These are phyloP conservation scores for Fistulinella cinereoalba DNA, from an alignment of 1,284 basidiomycete genomes.

Conservation along the genomic window DNA sequence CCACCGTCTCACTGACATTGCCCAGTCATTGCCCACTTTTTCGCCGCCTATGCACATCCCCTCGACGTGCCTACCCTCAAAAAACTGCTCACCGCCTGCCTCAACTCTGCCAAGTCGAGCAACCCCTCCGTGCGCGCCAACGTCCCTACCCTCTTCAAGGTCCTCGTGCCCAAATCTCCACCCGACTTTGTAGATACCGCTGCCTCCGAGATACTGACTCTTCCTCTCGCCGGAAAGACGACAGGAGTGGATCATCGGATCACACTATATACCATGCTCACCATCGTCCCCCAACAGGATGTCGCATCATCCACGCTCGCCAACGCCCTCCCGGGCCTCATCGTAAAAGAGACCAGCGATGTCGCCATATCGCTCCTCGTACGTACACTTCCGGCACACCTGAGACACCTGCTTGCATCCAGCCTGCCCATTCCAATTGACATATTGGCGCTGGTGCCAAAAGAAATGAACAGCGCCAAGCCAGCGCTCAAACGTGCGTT, in stretches of 20 bases:
- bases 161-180: constrained; percentile 40
- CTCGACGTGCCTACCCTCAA: constrained; percentile 56
- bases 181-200: constrained; percentile 41
- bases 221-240: constrained; percentile 82
- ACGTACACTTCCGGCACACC: constrained; percentile 55
- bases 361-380: constrained; percentile 55
- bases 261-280: constrained; percentile 76
- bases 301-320: constrained; percentile 54
- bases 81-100: constrained; percentile 60
- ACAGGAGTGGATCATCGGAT: constrained; percentile 84
- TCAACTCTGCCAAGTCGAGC: constrained; percentile 77
- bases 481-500: constrained; percentile 51
- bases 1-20: constrained; percentile 4
- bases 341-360: constrained; percentile 81
- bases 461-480: constrained; percentile 66
- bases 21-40: constrained; percentile 54
- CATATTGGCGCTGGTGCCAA: constrained; percentile 50
- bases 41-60: constrained; percentile 53
- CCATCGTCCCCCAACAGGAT: constrained; percentile 49
- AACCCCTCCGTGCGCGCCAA: constrained; percentile 63
- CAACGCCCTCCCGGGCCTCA: constrained; percentile 53
- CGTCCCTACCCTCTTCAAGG: constrained; percentile 60
- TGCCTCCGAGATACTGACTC: constrained; percentile 62
- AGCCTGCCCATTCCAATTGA: constrained; percentile 41
- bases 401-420: constrained; percentile 50